Base-by-base conservation (phyloP, 148 eudicot species). In the Euryodendron excelsum region DNA sequence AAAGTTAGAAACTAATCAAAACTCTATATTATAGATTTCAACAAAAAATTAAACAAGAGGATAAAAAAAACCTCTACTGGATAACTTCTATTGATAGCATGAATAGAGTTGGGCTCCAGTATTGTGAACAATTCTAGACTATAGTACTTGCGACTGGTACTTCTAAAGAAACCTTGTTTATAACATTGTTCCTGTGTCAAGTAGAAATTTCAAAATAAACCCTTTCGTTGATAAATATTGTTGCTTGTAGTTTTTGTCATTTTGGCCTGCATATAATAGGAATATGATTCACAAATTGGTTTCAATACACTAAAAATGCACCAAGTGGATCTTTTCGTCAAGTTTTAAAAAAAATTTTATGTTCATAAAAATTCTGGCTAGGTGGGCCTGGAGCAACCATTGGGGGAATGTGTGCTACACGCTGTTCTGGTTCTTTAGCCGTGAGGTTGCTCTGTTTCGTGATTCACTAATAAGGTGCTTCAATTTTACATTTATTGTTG, bases 331-430 rank as follows among this genome's bases (percentile, higher is more conserved):
- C 7, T 69, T n/a, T 44, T 21, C 13, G 2, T 47, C 55, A 25
- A 25, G 48, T 41, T 58, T 20, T 30, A 5, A 47, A 73, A 67
- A 30, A 53, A 60, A 0, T 8, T 53, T 15, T 27, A 30, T 20
- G 28, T 41, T 11, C 30, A 65, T 37, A 13, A 50, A 37, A 61
- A 73, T 25, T 78, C 25, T 74, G 41, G 47, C 71, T 82, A 44
- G 41, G 88, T 92, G 98, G 98, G 75, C 98, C 98, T 81, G 98
- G 98, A 75, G 98, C 98, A 81, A 91, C 98, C 79, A 92, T 94
- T 75, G 98, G 98, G 31, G 98, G 98, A 48, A 94, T 94, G 98
- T 94, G 98, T 86, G 98, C 97, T 34, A 94, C 98, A 10, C 98
- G 98, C 44, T 94, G 98, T 83, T 94, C 98, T 69, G 98, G 98